Percentiles rank a stretch among this genome's conserved stretches.
Conservation (phyloP, 2,329 filamentous ascomycete species). For the Apiospora hydei region DNA sequence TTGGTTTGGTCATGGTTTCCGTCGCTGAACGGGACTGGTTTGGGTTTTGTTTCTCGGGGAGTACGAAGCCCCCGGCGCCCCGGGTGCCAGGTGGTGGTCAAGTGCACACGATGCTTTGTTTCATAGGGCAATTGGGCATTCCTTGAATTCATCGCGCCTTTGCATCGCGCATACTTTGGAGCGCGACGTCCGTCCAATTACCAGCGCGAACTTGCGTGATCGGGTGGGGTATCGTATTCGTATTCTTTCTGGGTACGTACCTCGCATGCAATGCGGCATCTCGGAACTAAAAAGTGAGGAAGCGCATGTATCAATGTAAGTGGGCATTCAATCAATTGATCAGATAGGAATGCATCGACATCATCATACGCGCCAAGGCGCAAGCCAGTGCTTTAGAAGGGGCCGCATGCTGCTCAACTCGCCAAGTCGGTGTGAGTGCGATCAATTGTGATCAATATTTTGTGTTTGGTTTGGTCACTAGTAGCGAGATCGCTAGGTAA, state of each 20-base stretch:
- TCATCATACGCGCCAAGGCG: background rate
- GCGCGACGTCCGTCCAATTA: background rate
- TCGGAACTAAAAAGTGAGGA: background rate
- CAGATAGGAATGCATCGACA: background rate
- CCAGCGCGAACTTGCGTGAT: background rate
- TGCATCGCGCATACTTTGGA: background rate
- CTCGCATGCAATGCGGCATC: constrained; percentile 2
- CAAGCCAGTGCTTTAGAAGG: background rate
- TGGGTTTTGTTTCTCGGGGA: background rate
- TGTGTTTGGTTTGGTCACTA: background rate
- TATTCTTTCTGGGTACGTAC: background rate
- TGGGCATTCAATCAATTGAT: background rate
- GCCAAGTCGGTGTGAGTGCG: background rate
- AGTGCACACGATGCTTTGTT: background rate
- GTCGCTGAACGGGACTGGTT: background rate
- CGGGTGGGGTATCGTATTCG: constrained; percentile 20
- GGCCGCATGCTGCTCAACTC: background rate
- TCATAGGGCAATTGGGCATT: background rate
- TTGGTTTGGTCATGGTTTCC: background rate
- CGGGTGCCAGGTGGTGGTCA: background rate
- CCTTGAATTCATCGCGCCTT: background rate
- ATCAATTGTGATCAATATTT: background rate
- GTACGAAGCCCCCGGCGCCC: background rate
- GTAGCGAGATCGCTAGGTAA: background rate
- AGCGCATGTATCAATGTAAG: background rate